Evolutionary conservation across 768 basidiomycete species (phyloP).

Genomic region (Lepiota brunneoincarnata): DNA sequence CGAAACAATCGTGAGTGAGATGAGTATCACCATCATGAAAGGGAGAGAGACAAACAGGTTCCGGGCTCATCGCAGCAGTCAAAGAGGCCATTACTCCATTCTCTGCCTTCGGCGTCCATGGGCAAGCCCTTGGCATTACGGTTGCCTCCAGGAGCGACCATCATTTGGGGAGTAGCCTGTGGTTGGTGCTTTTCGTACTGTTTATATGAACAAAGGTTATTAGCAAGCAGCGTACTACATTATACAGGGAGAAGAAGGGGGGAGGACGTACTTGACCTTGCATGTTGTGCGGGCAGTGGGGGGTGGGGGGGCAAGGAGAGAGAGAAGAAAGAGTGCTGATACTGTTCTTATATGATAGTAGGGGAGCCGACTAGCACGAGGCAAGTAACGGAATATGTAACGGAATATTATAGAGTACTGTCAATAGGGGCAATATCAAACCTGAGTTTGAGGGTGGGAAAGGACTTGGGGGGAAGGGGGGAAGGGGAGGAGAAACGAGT

Average conservation of each 20-base stretch:
- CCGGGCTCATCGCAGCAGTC: slow-evolving; percentile 28
- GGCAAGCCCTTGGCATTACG: slow-evolving; percentile 33
- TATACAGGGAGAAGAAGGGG: neutral
- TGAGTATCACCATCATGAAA: neutral
- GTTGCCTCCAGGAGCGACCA: slow-evolving; percentile 28
- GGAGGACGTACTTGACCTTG: neutral
- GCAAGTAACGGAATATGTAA: neutral
- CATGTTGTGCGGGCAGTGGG: neutral
- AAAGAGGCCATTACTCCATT: slow-evolving; percentile 32
- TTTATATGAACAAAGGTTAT: neutral
- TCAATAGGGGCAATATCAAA: neutral
- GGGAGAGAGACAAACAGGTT: slow-evolving; percentile 24
- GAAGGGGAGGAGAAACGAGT: neutral
- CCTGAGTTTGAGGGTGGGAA: too few species aligned
- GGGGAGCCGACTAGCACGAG: neutral
- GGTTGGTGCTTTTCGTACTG: slow-evolving; percentile 3
- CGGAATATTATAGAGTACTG: too few species aligned
- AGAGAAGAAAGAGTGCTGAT: neutral
- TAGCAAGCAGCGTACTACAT: neutral
- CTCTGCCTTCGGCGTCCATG: slow-evolving; percentile 31
- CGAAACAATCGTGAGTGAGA: neutral
- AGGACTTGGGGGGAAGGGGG: too few species aligned
- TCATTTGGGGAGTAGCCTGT: slow-evolving; percentile 20
- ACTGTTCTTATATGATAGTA: neutral
- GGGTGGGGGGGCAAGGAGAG: neutral